Evolutionary conservation across 257 asterid species (phyloP).

Genomic region (Craterostigma plantagineum): DNA sequence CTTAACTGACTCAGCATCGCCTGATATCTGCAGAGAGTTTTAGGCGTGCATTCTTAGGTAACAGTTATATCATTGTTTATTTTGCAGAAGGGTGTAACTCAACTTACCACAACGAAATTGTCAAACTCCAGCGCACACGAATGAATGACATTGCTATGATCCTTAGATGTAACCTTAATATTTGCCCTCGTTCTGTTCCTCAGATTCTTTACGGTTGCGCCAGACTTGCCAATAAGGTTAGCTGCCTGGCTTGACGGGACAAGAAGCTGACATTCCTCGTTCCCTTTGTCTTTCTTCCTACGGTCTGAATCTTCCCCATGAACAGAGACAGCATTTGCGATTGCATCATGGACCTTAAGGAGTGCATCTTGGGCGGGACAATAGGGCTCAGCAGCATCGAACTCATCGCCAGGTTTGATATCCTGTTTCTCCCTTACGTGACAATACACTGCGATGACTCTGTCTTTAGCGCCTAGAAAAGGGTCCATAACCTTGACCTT

Average conservation of each 20-base stretch:
- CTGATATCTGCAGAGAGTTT: constrained; percentile 42
- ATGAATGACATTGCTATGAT: constrained; percentile 55
- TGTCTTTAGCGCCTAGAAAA: constrained; percentile 69
- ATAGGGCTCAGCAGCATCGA: constrained; percentile 32
- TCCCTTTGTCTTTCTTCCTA: constrained; percentile 29
- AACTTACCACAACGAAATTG: constrained; percentile 80
- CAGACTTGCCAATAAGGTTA: constrained; percentile 82
- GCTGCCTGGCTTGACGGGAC: constrained; percentile 92
- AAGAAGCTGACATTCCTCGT: constrained; percentile 73
- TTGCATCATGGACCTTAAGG: constrained; percentile 59
- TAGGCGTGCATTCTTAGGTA: constrained; percentile 10
- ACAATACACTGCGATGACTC: constrained; percentile 65
- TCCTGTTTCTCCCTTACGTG: constrained; percentile 60
- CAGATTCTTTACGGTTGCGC: constrained; percentile 60
- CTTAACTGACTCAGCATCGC: constrained; percentile 67
- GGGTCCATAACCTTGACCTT: constrained; percentile 93
- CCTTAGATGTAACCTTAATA: constrained; percentile 53
- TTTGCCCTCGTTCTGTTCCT: constrained; percentile 55
- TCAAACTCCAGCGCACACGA: constrained; percentile 81
- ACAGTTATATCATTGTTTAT: too few relatives aligned
- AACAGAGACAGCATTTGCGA: background rate
- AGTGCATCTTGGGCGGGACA: constrained; percentile 93
- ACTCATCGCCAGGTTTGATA: constrained; percentile 55
- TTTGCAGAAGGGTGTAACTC: too few relatives aligned
- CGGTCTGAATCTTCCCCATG: constrained; percentile 50